These are phyloP conservation scores for Rhodotorula taiwanensis DNA, from an alignment of 768 basidiomycete genomes.

Conservation along the genomic window DNA sequence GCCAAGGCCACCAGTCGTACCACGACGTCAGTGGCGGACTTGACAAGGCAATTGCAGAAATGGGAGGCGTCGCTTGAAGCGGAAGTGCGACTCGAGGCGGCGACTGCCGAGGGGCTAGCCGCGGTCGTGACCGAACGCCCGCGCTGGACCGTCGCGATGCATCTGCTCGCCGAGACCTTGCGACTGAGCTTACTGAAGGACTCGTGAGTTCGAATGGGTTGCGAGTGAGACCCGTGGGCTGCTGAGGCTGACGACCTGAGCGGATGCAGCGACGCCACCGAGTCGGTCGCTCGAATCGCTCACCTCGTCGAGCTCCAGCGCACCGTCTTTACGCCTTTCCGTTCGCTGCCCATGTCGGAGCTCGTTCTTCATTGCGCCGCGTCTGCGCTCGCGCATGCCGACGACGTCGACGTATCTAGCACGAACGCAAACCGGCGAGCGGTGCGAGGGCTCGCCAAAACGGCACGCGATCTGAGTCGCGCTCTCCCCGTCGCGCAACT, in stretches of 20 bases:
- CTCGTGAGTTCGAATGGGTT: too few species aligned
- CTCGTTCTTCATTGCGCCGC: too few species aligned
- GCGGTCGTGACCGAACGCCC: conserved; percentile 13
- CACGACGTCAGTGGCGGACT: conserved; percentile 23
- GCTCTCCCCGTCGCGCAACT: too few species aligned
- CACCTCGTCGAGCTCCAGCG: conserved; percentile 14
- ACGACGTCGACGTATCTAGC: too few species aligned
- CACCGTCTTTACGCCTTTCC: conserved; percentile 22
- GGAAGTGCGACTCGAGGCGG: conserved; percentile 14
- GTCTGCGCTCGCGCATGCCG: too few species aligned
- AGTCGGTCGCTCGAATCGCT: too few species aligned
- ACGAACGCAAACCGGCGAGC: too few species aligned
- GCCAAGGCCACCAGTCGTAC: conserved; percentile 7
- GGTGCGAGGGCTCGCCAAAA: too few species aligned
- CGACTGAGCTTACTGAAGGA: conserved; percentile 17
- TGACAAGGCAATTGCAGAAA: not conserved
- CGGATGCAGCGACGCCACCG: too few species aligned
- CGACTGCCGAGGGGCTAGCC: not conserved
- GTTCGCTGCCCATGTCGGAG: conserved; percentile 20
- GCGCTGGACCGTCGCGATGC: conserved; percentile 27
- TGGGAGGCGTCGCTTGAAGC: conserved; percentile 16
- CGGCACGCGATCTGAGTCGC: too few species aligned
- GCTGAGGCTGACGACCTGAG: too few species aligned
- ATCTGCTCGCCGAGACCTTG: conserved; percentile 5
- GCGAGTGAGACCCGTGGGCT: too few species aligned